Evolutionary conservation across 208 protist species (phyloP).

Genomic region (Tetramitus jugosus): DNA sequence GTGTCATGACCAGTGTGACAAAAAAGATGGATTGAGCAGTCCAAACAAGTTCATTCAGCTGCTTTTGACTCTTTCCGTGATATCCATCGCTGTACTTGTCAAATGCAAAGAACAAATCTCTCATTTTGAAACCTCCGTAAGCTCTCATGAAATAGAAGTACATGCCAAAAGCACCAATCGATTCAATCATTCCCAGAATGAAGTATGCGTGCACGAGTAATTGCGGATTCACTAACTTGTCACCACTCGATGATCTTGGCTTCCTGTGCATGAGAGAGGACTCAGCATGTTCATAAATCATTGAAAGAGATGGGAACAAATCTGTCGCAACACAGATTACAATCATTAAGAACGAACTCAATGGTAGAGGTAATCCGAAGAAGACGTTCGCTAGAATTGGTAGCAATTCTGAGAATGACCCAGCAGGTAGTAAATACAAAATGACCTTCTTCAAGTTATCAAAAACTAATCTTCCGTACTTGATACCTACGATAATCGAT

Average conservation of each 20-base stretch:
- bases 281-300: conserved; percentile 60
- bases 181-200: neutral
- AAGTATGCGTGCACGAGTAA: neutral
- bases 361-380: conserved; percentile 43
- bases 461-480: conserved; percentile 72
- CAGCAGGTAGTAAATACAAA: conserved; percentile 54
- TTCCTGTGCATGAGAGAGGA: conserved; percentile 53
- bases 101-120: neutral
- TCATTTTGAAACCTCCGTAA: neutral
- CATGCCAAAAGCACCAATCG: neutral
- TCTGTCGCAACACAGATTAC: conserved; percentile 59
- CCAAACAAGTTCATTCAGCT: neutral
- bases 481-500: conserved; percentile 65
- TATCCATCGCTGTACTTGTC: neutral
- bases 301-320: conserved; percentile 48
- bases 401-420: conserved; percentile 50
- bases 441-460: conserved; percentile 78
- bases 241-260: conserved; percentile 35
- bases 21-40: neutral
- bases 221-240: neutral
- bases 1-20: neutral
- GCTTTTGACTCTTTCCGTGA: neutral
- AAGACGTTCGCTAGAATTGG: conserved; percentile 53
- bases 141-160: neutral
- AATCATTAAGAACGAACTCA: conserved; percentile 58